A percentile compares a stretch with the other conserved stretches of the same genome.
These are phyloP conservation scores for Herpotrichia juniperi DNA, from an alignment of 2,329 filamentous ascomycete species.

Conservation along the genomic window DNA sequence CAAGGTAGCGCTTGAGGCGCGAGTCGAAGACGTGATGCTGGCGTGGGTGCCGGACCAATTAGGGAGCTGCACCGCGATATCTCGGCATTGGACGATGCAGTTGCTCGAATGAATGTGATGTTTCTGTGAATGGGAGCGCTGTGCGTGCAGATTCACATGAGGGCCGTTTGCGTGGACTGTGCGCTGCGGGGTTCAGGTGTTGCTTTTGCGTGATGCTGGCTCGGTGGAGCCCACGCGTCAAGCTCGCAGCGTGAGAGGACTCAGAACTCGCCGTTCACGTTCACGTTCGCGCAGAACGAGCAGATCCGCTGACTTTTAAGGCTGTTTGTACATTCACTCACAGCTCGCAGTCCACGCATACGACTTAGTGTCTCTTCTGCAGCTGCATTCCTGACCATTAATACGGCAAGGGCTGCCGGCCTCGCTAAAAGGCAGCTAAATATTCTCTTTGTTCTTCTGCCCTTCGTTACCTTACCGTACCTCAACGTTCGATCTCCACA, in stretches of 20 bases:
- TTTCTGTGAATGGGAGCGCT: neutral
- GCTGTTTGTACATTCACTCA: neutral
- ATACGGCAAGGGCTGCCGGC: constrained; percentile 28
- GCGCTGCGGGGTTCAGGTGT: constrained; percentile 3
- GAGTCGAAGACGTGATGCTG: neutral
- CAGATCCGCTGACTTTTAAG: neutral
- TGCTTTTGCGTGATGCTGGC: constrained; percentile 4
- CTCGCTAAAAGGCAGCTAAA: constrained; percentile 37
- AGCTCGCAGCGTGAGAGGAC: neutral
- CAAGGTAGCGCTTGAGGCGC: neutral
- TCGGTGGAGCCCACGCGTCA: constrained; percentile 6
- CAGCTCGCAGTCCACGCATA: neutral
- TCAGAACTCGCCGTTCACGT: no score
- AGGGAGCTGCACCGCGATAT: neutral
- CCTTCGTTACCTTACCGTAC: constrained; percentile 16
- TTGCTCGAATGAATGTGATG: constrained; percentile 6
- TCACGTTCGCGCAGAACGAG: neutral
- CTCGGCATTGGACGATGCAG: neutral
- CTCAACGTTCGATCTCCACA: constrained; percentile 10
- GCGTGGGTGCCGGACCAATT: no score
- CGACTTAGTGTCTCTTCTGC: neutral
- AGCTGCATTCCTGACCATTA: constrained; percentile 6
- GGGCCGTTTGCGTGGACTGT: constrained; percentile 6
- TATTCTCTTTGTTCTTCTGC: constrained; percentile 8
- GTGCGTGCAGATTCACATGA: constrained; percentile 1